These are phyloP conservation scores for Suillus subalutaceus DNA, from an alignment of 768 basidiomycete genomes.

Conservation along the genomic window DNA sequence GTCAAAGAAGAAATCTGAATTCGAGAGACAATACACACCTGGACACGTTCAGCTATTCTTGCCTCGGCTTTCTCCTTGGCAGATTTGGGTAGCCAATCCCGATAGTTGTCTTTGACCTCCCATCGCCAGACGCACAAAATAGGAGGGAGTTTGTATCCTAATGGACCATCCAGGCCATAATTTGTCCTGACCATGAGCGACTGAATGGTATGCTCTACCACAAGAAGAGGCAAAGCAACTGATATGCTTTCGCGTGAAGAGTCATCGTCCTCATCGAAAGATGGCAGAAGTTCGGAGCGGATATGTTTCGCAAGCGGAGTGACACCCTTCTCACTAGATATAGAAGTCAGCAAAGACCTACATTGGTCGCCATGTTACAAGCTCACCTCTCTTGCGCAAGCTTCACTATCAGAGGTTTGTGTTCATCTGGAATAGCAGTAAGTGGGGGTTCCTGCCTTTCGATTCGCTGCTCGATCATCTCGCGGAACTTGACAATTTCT, in stretches of 20 bases:
- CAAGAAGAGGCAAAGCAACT: slow-evolving; percentile 42
- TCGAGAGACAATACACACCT: slow-evolving; percentile 44
- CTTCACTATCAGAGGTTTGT: slow-evolving; percentile 78
- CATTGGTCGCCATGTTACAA: neutral
- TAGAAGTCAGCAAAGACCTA: neutral
- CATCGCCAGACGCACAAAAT: slow-evolving; percentile 82
- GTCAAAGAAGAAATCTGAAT: neutral
- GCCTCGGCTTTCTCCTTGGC: slow-evolving; percentile 61
- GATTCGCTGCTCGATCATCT: slow-evolving; percentile 63
- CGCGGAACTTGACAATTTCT: slow-evolving; percentile 77
- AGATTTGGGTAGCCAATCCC: slow-evolving; percentile 69
- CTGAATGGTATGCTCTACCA: slow-evolving; percentile 69
- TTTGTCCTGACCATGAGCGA: slow-evolving; percentile 68
- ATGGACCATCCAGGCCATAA: slow-evolving; percentile 68
- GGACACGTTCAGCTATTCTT: slow-evolving; percentile 64
- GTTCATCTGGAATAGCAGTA: slow-evolving; percentile 61
- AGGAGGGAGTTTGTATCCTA: slow-evolving; percentile 58
- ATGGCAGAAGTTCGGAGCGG: slow-evolving; percentile 67
- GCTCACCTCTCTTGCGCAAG: slow-evolving; percentile 82
- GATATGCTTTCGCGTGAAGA: slow-evolving; percentile 36
- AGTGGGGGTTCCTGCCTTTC: slow-evolving; percentile 53
- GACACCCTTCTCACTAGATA: slow-evolving; percentile 70
- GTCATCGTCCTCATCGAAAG: slow-evolving; percentile 57
- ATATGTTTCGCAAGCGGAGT: slow-evolving; percentile 67
- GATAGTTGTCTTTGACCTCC: slow-evolving; percentile 70